Evolutionary conservation across 768 basidiomycete genomes (phyloP).

Genomic region (Obba rivulosa): DNA sequence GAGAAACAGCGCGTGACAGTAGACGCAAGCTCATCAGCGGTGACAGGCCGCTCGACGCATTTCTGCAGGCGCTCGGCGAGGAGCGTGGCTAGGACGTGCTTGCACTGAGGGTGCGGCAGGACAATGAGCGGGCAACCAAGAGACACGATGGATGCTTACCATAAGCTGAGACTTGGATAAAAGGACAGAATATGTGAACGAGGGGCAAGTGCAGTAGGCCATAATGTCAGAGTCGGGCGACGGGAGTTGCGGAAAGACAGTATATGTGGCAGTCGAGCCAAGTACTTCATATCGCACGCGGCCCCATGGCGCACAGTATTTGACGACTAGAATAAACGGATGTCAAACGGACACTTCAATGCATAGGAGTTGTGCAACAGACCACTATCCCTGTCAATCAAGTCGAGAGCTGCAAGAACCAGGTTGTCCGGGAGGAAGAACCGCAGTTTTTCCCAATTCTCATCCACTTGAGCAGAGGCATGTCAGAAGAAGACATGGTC

Average conservation of each 20-base stretch:
- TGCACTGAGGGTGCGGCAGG: constrained; percentile 46
- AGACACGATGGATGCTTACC: constrained; percentile 33
- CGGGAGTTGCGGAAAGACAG: constrained; percentile 39
- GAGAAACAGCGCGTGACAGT: constrained; percentile 26
- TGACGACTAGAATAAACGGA: constrained; percentile 43
- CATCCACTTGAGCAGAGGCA: constrained; percentile 30
- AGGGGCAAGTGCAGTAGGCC: constrained; percentile 71
- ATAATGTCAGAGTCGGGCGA: constrained; percentile 17
- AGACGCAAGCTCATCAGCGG: constrained; percentile 42
- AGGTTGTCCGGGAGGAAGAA: constrained; percentile 57
- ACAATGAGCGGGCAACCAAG: too few relatives aligned
- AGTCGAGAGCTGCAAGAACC: constrained; percentile 66
- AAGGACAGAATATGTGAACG: constrained; percentile 63
- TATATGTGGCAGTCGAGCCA: constrained; percentile 59
- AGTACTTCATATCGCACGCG: constrained; percentile 60
- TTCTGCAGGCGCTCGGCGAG: constrained; percentile 51
- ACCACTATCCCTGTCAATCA: constrained; percentile 73
- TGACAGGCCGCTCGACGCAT: constrained; percentile 44
- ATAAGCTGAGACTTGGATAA: constrained; percentile 55
- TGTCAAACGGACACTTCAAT: not conserved
- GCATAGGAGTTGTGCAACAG: constrained; percentile 9
- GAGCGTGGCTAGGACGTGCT: constrained; percentile 66
- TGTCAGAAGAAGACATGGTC: constrained; percentile 20
- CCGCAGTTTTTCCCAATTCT: constrained; percentile 49
- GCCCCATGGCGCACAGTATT: constrained; percentile 52